Percentiles rank a stretch among this genome's conserved stretches.
phyloP scores from a whole-genome alignment of 305 asterid genomes.

The Fraxinus paxiana region DNA sequence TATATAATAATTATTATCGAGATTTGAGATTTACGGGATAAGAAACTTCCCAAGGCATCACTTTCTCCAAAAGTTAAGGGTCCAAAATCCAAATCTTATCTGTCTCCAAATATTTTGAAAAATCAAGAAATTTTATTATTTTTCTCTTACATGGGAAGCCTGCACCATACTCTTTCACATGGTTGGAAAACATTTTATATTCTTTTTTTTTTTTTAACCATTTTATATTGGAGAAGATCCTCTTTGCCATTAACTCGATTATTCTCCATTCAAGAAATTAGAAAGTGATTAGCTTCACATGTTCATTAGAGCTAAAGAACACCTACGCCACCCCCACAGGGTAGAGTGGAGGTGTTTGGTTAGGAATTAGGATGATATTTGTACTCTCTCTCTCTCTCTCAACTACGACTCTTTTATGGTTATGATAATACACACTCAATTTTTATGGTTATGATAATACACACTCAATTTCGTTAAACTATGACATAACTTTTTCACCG shows the following conservation, averaged over 20 bases:
- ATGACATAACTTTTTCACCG: no score
- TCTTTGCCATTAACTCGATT: not conserved
- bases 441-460: no score
- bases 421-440: no score
- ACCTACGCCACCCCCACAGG: not conserved
- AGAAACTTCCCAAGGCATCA: constrained; percentile 36
- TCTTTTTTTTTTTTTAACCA: not conserved
- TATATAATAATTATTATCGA: constrained; percentile 23
- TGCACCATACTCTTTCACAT: not conserved
- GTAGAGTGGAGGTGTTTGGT: not conserved
- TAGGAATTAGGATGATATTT: not conserved
- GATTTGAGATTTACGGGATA: constrained; percentile 38
- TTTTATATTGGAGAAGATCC: not conserved
- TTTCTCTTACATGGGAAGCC: not conserved
- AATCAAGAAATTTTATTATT: not conserved
- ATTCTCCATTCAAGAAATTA: not conserved
- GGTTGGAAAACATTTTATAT: not conserved
- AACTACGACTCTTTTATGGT: not conserved
- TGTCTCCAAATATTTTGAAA: constrained; percentile 19
- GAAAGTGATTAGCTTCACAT: not conserved
- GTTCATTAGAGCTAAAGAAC: not conserved
- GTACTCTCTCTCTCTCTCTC: not conserved
- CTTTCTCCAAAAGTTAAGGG: constrained; percentile 33
- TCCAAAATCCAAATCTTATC: constrained; percentile 28
- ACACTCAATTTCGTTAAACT: no score